Evolutionary conservation across 2,329 filamentous ascomycete species (phyloP), one percentile per base, ranked within the genome.

Genomic region (Rosellinia necatrix): DNA sequence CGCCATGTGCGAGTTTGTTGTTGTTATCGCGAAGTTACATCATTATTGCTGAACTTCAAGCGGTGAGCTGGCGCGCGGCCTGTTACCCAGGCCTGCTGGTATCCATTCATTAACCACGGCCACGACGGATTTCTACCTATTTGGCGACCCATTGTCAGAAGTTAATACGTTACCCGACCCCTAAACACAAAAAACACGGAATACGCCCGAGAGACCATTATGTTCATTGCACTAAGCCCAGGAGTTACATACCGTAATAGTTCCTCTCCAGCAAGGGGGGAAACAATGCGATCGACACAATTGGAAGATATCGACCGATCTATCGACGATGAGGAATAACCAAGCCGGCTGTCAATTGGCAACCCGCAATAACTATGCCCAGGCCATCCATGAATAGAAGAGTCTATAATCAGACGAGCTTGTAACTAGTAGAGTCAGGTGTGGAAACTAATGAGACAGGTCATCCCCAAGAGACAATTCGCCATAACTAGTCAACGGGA

Each of bases 21-120:
- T 27, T 19, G n/a, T 51, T 29, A 25, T 46, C 34, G 47, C 49
- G 32, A 22, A 24, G 63, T 66, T 66, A 66, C 64, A 66, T 66
- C 64, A 66, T 66, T 57, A 40, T 47, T 35, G 41, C 41, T 38
- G 41, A 56, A 44, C 15, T 50, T 24, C 40, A 55, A 49, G 64
- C 65, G 65, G 65, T 67, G 65, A 62, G 63, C 46, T n/a, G n/a
- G n/a, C n/a, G n/a, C n/a, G n/a, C n/a, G n/a, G n/a, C n/a, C n/a
- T n/a, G n/a, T n/a, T n/a, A n/a, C n/a, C n/a, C n/a, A n/a, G n/a
- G n/a, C n/a, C n/a, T n/a, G n/a, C n/a, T n/a, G n/a, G n/a, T n/a
- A n/a, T n/a, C n/a, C n/a, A n/a, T n/a, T n/a, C n/a, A n/a, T n/a
- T n/a, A n/a, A n/a, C n/a, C n/a, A n/a, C n/a, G n/a, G n/a, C n/a